These are phyloP conservation scores for Teratosphaeria epicoccoides DNA, from an alignment of 2,329 filamentous ascomycete species.

Conservation along the genomic window DNA sequence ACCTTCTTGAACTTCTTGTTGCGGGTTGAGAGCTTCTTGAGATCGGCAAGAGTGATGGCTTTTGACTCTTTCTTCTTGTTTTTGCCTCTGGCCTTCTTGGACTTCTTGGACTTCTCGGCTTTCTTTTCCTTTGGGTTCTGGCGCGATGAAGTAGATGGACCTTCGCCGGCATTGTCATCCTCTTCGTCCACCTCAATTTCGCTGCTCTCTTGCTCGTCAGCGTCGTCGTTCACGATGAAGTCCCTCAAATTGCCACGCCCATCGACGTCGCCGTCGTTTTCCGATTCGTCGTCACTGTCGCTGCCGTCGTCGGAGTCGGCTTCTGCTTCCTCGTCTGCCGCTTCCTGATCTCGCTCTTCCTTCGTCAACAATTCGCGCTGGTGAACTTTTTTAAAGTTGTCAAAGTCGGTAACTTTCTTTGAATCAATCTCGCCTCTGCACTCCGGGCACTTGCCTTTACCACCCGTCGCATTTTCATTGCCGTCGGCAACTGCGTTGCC, in stretches of 20 bases:
- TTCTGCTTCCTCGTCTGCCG: constrained; percentile 32
- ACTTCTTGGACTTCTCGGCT: constrained; percentile 10
- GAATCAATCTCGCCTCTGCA: constrained; percentile 60
- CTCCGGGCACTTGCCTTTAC: constrained; percentile 57
- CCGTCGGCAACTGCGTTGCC: constrained; percentile 48
- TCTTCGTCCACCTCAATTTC: constrained; percentile 19
- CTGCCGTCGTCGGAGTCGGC: constrained; percentile 35
- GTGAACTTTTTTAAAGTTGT: constrained; percentile 62
- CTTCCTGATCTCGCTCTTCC: constrained; percentile 21
- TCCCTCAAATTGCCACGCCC: constrained; percentile 34
- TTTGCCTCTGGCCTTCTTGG: constrained; percentile 28
- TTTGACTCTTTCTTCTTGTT: constrained; percentile 29
- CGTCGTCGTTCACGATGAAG: constrained; percentile 45
- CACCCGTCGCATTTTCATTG: constrained; percentile 36
- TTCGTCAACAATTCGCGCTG: constrained; percentile 43
- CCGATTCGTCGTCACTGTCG: constrained; percentile 38
- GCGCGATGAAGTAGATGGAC: constrained; percentile 53
- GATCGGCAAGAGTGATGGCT: constrained; percentile 46
- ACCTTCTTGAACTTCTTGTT: constrained; percentile 49
- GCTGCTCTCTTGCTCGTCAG: constrained; percentile 21
- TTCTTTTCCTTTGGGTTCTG: constrained; percentile 34
- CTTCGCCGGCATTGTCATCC: constrained; percentile 22
- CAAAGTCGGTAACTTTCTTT: constrained; percentile 61
- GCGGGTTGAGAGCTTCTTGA: constrained; percentile 59
- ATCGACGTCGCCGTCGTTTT: constrained; percentile 26